Conservation (phyloP, 2,329 filamentous ascomycete genomes). For the Seiridium unicorne region DNA sequence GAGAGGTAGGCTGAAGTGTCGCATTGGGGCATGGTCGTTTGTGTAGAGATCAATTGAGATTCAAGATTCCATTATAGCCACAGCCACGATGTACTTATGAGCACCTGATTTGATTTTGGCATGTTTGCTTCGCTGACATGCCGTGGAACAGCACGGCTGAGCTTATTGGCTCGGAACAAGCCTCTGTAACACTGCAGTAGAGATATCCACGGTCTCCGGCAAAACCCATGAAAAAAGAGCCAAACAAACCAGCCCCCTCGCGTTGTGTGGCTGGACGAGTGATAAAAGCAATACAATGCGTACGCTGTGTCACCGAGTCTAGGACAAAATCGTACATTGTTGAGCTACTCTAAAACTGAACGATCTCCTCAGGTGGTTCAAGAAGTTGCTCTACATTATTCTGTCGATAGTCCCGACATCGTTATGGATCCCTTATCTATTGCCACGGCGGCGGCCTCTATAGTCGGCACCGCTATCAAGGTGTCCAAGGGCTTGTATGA, state of each 20-base stretch:
- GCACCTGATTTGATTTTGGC: neutral
- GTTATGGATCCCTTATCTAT: neutral
- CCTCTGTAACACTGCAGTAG: no score
- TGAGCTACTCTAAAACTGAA: neutral
- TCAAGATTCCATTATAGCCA: neutral
- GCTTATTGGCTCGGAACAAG: no score
- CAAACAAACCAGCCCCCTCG: neutral
- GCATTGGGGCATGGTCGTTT: no score
- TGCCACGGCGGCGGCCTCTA: neutral
- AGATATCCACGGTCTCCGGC: no score
- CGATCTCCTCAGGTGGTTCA: neutral
- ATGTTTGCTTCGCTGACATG: neutral
- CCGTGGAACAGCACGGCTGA: no score
- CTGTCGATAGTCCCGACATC: neutral
- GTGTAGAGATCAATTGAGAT: neutral
- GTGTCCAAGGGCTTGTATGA: neutral
- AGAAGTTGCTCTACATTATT: neutral
- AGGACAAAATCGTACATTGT: neutral
- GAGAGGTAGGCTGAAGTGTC: constrained; percentile 32
- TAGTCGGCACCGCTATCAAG: constrained; percentile 2
- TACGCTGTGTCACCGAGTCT: neutral
- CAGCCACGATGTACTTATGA: neutral
- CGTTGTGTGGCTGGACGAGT: neutral
- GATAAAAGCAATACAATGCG: neutral
- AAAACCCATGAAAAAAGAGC: no score